These are phyloP conservation scores for Phoenix roebelenii DNA, from an alignment of 176 grass and related monocot species.

Conservation along the genomic window DNA sequence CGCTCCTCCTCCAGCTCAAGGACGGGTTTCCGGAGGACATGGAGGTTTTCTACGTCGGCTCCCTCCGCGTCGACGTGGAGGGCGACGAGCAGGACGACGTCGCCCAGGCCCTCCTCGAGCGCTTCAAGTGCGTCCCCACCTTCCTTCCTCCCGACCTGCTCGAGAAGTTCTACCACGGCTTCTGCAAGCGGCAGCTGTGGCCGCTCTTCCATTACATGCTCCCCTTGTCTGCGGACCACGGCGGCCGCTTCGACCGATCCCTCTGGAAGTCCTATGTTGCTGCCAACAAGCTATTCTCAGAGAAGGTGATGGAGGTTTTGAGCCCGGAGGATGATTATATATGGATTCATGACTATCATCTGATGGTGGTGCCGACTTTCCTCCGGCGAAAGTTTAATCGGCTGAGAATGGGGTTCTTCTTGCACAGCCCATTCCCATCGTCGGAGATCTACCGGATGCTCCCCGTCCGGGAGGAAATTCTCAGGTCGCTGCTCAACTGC, in stretches of 20 bases:
- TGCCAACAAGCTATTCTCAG: slow-evolving; percentile 13
- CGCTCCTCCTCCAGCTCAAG: slow-evolving; percentile 57
- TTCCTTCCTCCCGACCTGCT: slow-evolving; percentile 41
- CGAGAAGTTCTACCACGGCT: slow-evolving; percentile 52
- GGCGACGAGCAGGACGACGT: slow-evolving; percentile 45
- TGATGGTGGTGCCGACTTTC: slow-evolving; percentile 12
- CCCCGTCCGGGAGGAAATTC: slow-evolving; percentile 17
- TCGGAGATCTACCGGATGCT: slow-evolving; percentile 20
- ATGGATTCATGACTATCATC: slow-evolving; percentile 18
- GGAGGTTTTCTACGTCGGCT: slow-evolving; percentile 73
- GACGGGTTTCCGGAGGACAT: slow-evolving; percentile 65
- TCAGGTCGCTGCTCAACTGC: slow-evolving; percentile 14
- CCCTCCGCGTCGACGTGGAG: slow-evolving; percentile 47
- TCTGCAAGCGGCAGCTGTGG: slow-evolving; percentile 64
- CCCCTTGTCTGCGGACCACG: slow-evolving; percentile 27
- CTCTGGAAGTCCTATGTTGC: slow-evolving; percentile 29
- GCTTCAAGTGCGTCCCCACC: slow-evolving; percentile 56
- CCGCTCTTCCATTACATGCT: slow-evolving; percentile 75
- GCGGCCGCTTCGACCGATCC: slow-evolving; percentile 54
- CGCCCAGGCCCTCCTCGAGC: slow-evolving; percentile 47
- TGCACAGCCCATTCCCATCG: slow-evolving; percentile 15
- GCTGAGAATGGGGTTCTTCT: slow-evolving; percentile 18
- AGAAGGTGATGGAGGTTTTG: slow-evolving; percentile 38
- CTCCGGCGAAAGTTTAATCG: slow-evolving; percentile 38
- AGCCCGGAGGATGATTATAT: slow-evolving; percentile 17